phyloP scores from a whole-genome alignment of 1,139 yeast genomes.

The Taiozyma sp. region DNA sequence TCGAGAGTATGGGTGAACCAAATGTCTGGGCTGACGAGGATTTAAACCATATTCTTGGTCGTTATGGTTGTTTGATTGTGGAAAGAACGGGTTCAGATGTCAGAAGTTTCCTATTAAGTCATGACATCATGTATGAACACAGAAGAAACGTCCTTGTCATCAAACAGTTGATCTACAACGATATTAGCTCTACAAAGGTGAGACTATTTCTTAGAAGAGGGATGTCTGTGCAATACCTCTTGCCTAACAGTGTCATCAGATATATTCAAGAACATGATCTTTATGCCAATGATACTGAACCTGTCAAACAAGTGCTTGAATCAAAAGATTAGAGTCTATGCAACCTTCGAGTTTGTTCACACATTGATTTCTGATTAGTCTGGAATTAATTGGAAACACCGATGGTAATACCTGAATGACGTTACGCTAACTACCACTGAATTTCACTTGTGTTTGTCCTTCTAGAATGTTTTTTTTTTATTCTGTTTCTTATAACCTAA shows the following conservation, averaged over 20 bases:
- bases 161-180: constrained; percentile 93
- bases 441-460: background rate
- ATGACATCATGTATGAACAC: constrained; percentile 96
- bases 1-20: constrained; percentile 99
- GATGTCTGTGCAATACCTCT: constrained; percentile 91
- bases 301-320: constrained; percentile 73
- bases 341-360: background rate
- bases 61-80: constrained; percentile 92
- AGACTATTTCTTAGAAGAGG: constrained; percentile 87
- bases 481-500: background rate
- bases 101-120: constrained; percentile 81
- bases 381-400: background rate
- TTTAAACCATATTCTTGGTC: constrained; percentile 89
- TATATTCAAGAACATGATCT: constrained; percentile 90
- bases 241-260: constrained; percentile 92
- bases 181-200: constrained; percentile 91
- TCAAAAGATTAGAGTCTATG: constrained; percentile 17
- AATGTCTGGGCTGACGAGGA: constrained; percentile 98
- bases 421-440: background rate
- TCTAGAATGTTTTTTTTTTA: background rate
- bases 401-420: background rate
- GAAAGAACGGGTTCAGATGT: constrained; percentile 98
- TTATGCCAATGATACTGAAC: constrained; percentile 82
- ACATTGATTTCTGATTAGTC: background rate
- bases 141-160: constrained; percentile 89